Evolutionary conservation across 2,329 filamentous ascomycete species (phyloP).

Genomic region (Lanzia echinophila): DNA sequence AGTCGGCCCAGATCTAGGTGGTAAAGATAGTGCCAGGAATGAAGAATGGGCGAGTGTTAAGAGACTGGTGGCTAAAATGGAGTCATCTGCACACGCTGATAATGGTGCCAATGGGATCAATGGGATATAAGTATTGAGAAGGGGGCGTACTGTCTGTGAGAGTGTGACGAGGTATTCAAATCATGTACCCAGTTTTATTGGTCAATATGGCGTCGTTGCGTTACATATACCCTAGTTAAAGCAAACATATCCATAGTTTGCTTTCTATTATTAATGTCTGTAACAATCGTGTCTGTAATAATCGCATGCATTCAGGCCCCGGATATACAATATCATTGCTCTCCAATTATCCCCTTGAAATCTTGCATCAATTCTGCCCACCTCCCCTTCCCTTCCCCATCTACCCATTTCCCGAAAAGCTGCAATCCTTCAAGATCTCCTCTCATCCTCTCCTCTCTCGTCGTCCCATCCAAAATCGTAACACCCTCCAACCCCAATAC

Average conservation of each 20-base stretch:
- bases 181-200: conserved; percentile 5
- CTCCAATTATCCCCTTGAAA: neutral
- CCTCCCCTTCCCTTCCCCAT: conserved; percentile 35
- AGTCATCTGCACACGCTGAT: conserved; percentile 35
- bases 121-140: conserved; percentile 1
- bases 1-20: conserved; percentile 73
- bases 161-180: neutral
- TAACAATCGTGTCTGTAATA: no score
- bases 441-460: conserved; percentile 42
- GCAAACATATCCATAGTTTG: neutral
- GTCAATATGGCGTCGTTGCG: conserved; percentile 19
- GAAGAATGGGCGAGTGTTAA: conserved; percentile 95
- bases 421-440: conserved; percentile 42
- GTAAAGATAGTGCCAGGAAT: conserved; percentile 72
- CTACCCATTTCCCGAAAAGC: conserved; percentile 37
- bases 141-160: neutral
- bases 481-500: conserved; percentile 45
- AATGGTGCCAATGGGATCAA: conserved; percentile 20
- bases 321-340: no score
- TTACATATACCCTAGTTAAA: conserved; percentile 25
- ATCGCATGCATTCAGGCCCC: no score
- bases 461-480: conserved; percentile 51
- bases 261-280: neutral
- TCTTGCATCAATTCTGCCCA: conserved; percentile 40
- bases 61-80: conserved; percentile 73